These are phyloP conservation scores for Raffaelea arxii DNA, from an alignment of 2,329 filamentous ascomycete species.

Conservation along the genomic window DNA sequence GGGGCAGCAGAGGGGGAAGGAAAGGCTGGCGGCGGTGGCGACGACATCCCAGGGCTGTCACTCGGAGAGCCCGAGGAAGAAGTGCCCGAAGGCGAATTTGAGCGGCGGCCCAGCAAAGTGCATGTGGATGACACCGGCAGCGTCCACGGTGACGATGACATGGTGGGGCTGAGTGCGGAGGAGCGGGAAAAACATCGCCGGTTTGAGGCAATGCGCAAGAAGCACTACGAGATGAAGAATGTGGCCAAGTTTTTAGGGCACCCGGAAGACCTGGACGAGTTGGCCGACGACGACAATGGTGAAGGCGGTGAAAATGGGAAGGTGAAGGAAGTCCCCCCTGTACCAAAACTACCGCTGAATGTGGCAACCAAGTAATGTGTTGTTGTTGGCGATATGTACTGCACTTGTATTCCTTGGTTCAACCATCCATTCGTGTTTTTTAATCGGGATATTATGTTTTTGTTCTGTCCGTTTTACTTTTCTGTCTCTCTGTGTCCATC, in stretches of 20 bases:
- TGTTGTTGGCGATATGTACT: no score
- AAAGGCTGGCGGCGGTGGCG: conserved; percentile 37
- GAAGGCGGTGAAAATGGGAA: conserved; percentile 23
- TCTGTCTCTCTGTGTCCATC: background rate
- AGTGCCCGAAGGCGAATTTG: conserved; percentile 38
- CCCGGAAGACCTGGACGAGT: conserved; percentile 54
- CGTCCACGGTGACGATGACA: conserved; percentile 46
- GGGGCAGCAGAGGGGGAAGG: no score
- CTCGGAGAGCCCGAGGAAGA: conserved; percentile 85
- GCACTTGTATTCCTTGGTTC: no score
- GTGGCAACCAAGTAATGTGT: background rate
- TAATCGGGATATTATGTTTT: no score
- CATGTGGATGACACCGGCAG: conserved; percentile 55
- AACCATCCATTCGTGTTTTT: no score
- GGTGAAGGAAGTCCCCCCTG: background rate
- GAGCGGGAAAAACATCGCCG: conserved; percentile 83
- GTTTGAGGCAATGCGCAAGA: conserved; percentile 88
- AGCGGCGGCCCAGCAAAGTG: conserved; percentile 56
- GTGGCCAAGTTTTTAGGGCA: conserved; percentile 81
- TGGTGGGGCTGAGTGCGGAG: conserved; percentile 51
- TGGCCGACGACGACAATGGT: conserved; percentile 46
- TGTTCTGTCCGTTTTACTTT: background rate
- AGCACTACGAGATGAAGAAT: conserved; percentile 97
- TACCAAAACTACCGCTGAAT: conserved; percentile 7
- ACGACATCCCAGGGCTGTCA: conserved; percentile 86